Conservation (phyloP, 139 green algal species). For the Micromonas commoda region DNA sequence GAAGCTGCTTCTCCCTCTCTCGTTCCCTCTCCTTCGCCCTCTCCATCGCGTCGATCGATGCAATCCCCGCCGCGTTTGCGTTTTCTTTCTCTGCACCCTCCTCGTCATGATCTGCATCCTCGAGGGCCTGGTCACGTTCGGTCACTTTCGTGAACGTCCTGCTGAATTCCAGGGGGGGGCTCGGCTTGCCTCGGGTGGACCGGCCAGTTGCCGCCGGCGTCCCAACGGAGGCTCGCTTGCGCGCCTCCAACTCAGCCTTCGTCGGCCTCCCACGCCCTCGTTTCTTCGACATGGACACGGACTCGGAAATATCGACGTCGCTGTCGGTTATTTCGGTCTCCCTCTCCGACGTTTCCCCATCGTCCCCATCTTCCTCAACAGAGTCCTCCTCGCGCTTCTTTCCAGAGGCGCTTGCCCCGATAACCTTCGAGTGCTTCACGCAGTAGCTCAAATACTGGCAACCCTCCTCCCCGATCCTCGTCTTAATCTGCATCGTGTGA, state of each 20-base stretch:
- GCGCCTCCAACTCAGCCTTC: too few species aligned
- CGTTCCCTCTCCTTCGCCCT: not conserved
- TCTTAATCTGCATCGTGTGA: slow-evolving; percentile 34
- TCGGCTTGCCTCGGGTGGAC: too few species aligned
- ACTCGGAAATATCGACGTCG: too few species aligned
- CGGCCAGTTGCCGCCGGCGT: too few species aligned
- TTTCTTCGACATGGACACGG: too few species aligned
- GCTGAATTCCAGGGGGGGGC: too few species aligned
- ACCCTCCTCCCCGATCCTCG: not conserved
- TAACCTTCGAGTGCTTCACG: slow-evolving; percentile 21
- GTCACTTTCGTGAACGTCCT: too few species aligned
- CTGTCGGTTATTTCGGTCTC: not conserved
- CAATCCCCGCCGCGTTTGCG: not conserved
- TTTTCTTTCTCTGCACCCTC: not conserved
- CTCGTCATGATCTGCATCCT: not conserved
- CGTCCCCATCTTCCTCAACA: not conserved
- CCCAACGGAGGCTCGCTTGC: too few species aligned
- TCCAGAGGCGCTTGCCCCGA: too few species aligned
- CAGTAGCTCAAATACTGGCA: slow-evolving; percentile 11
- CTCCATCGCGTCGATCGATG: not conserved
- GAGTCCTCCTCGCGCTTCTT: not conserved
- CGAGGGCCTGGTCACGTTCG: not conserved
- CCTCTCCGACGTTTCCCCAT: not conserved
- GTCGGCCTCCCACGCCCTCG: too few species aligned
- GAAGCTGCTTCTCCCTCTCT: not conserved